These are phyloP conservation scores for Jatropha multifida DNA, from an alignment of 441 rosid species.

Conservation along the genomic window DNA sequence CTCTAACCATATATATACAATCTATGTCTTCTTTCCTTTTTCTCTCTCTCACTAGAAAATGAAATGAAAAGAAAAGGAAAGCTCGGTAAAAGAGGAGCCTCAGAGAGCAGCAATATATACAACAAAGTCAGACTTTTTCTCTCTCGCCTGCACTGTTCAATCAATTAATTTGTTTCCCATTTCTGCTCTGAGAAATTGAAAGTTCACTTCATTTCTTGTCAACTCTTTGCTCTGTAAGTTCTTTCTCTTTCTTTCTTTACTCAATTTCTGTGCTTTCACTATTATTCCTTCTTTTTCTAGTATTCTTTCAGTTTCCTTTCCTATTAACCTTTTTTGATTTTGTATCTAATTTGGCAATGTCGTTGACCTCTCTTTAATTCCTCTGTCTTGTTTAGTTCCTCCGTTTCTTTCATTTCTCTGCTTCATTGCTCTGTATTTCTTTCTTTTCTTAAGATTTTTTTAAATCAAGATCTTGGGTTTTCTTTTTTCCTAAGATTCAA, in stretches of 20 bases:
- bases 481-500: neutral
- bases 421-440: no score
- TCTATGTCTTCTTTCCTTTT: no score
- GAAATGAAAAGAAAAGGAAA: neutral
- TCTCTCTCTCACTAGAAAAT: neutral
- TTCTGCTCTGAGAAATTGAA: no score
- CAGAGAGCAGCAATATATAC: no score
- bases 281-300: neutral
- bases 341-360: constrained; percentile 6
- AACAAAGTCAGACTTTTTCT: neutral
- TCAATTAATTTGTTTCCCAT: no score
- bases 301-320: neutral
- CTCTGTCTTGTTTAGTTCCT: neutral
- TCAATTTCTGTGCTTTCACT: neutral
- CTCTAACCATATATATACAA: neutral
- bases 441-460: neutral
- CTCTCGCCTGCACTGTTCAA: neutral
- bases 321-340: neutral
- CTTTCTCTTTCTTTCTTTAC: neutral
- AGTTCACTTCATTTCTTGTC: neutral
- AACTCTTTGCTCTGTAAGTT: neutral
- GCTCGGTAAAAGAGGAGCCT: neutral
- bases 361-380: neutral
- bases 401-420: neutral
- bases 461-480: neutral